Percentiles rank a stretch among this genome's conserved stretches.
Evolutionary conservation across 495 filamentous ascomycete species (phyloP).

Genomic region (Trichoderma erinaceum): DNA sequence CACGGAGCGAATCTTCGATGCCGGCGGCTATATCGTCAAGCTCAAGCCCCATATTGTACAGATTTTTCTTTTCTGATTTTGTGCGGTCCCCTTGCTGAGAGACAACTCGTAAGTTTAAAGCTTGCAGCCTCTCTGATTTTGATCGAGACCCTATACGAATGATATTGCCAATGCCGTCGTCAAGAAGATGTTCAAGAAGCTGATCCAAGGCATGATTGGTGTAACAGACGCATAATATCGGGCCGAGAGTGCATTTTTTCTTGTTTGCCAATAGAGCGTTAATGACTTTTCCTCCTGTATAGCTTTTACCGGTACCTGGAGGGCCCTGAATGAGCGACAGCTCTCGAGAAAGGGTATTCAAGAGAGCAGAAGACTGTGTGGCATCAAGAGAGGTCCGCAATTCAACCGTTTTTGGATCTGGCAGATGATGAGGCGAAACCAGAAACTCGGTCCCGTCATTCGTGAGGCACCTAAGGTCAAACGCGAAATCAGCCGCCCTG

Average conservation of each 20-base stretch:
- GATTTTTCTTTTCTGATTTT: constrained; percentile 24
- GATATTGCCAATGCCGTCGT: constrained; percentile 50
- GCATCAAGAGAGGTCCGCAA: constrained; percentile 48
- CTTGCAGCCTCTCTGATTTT: constrained; percentile 50
- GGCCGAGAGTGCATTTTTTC: constrained; percentile 44
- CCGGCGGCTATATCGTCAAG: not conserved
- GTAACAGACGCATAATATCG: constrained; percentile 59
- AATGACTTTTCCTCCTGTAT: constrained; percentile 49
- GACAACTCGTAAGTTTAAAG: constrained; percentile 43
- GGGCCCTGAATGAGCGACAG: constrained; percentile 72
- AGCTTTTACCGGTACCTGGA: constrained; percentile 74
- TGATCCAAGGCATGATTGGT: constrained; percentile 75
- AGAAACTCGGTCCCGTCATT: constrained; percentile 28
- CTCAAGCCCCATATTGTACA: constrained; percentile 7
- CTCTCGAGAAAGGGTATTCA: constrained; percentile 48
- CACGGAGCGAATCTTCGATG: not conserved
- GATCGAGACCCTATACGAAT: constrained; percentile 65
- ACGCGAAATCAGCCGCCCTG: constrained; percentile 42
- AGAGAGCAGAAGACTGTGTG: constrained; percentile 51
- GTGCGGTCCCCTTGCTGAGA: constrained; percentile 24
- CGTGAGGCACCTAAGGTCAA: constrained; percentile 46
- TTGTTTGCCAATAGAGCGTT: constrained; percentile 59
- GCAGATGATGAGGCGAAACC: constrained; percentile 32
- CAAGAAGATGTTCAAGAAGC: constrained; percentile 56
- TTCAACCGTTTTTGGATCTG: constrained; percentile 37